These are phyloP conservation scores for Rachicladosporium sp. DNA, from an alignment of 2,329 filamentous ascomycete species.

Conservation along the genomic window DNA sequence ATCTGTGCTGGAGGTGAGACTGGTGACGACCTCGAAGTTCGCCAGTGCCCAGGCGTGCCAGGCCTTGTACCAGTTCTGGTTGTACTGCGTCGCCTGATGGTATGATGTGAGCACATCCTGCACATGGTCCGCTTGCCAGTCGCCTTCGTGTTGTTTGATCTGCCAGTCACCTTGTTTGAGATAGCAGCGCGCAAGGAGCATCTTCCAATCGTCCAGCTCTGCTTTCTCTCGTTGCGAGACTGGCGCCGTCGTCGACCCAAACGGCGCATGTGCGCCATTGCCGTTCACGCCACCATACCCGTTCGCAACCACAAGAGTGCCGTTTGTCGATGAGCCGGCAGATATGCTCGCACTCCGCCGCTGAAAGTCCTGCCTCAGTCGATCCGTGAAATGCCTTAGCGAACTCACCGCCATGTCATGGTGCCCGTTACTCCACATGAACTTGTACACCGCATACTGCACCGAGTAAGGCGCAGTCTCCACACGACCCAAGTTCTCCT, in stretches of 20 bases:
- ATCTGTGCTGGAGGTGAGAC: slow-evolving; percentile 55
- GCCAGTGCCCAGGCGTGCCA: slow-evolving; percentile 98
- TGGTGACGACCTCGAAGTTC: slow-evolving; percentile 95
- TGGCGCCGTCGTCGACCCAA: slow-evolving; percentile 16
- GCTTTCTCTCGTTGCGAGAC: slow-evolving; percentile 26
- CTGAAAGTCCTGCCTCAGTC: slow-evolving; percentile 47
- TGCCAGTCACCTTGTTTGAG: slow-evolving; percentile 96
- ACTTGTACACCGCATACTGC: slow-evolving; percentile 94
- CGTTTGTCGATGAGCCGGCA: slow-evolving; percentile 11
- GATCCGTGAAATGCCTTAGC: slow-evolving; percentile 49
- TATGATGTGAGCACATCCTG: slow-evolving; percentile 87
- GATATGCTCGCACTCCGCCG: slow-evolving; percentile 24
- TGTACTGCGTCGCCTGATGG: slow-evolving; percentile 81
- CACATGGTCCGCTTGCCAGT: slow-evolving; percentile 79
- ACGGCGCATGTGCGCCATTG: slow-evolving; percentile 24
- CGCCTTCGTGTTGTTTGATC: slow-evolving; percentile 67
- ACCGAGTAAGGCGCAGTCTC: slow-evolving; percentile 59
- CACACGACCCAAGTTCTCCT: slow-evolving; percentile 41
- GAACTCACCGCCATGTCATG: slow-evolving; percentile 51
- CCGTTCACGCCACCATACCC: slow-evolving; percentile 31
- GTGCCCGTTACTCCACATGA: slow-evolving; percentile 75
- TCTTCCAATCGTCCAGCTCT: slow-evolving; percentile 45
- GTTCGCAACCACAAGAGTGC: slow-evolving; percentile 29
- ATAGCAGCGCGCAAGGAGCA: slow-evolving; percentile 86
- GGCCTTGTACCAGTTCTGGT: slow-evolving; percentile 93